Conservation (phyloP, 2,329 filamentous ascomycete species). For the Calonectria hawksworthii region DNA sequence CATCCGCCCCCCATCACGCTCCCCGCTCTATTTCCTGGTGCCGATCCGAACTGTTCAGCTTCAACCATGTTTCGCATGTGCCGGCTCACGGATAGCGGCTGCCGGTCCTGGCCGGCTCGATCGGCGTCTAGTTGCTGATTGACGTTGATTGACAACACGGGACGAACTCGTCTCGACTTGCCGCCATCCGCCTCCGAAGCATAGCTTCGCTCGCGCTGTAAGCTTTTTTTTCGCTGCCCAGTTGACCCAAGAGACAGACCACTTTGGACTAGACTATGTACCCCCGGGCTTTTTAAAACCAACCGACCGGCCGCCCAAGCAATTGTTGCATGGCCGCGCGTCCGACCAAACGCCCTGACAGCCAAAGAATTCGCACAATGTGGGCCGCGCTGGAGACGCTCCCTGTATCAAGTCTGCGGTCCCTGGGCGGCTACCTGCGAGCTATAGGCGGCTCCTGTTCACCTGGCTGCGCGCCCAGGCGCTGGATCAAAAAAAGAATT, state of each 20-base stretch:
- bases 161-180: background rate
- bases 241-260: background rate
- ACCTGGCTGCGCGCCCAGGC: background rate
- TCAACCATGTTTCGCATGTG: background rate
- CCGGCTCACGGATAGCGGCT: background rate
- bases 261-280: background rate
- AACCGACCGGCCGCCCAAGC: background rate
- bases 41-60: background rate
- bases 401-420: background rate
- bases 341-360: background rate
- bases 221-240: background rate
- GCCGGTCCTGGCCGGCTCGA: background rate
- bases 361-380: constrained; percentile 10
- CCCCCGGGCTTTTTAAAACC: background rate
- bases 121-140: background rate
- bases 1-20: background rate
- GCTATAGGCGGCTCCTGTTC: background rate
- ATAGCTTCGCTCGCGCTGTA: background rate
- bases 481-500: background rate
- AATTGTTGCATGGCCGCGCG: constrained; percentile 15
- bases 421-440: constrained; percentile 9
- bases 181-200: background rate
- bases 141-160: background rate
- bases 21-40: background rate
- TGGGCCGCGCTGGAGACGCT: constrained; percentile 11